Evolutionary conservation across 1,139 yeast genomes (phyloP), one percentile per base, ranked within the genome.

Genomic region (Yamadazyma trypodendri): DNA sequence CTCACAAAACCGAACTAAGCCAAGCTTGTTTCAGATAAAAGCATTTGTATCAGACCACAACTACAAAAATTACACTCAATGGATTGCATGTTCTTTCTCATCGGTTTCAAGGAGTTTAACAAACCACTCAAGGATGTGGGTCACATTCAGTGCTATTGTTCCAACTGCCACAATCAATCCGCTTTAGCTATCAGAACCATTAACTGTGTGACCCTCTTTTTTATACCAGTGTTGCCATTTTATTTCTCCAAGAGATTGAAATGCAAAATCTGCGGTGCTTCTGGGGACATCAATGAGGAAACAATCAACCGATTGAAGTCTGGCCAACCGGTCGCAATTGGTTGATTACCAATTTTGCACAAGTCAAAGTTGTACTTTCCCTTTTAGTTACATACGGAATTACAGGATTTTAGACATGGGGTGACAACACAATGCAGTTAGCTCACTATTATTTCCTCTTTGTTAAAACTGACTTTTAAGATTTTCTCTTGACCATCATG

Each of bases 301-400:
- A 65, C 63, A 2, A 52, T 67, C 9, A 51, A 50, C n/a, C 51
- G 65, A 32, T 54, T 71, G 46, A 52, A 60, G 38, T 49, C 54
- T 25, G 77, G 76, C 6, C 69, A 68, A 42, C 71, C 74, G 4
- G 70, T 69, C 12, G 75, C 74, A 2, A 67, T 68, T 31, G 64
- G 63, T 13, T 27, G 15, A 13, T n/a, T n/a, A n/a, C n/a, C n/a
- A n/a, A n/a, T n/a, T n/a, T n/a, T n/a, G n/a, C n/a, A n/a, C n/a
- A 23, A 27, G 18, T 15, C 29, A 24, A 24, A 12, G 5, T 8
- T 18, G 21, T 5, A 18, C 21, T 6, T 18, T 18, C 21, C 5
- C 7, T 18, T 18, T 18, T 18, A 18, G 21, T 18, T 18, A 18
- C 21, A 18, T 18, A 18, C 21, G 8, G 8, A 5, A 18, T 6